These are phyloP conservation scores for Rhododendron vialii DNA, from an alignment of 148 eudicot genomes.

Conservation along the genomic window DNA sequence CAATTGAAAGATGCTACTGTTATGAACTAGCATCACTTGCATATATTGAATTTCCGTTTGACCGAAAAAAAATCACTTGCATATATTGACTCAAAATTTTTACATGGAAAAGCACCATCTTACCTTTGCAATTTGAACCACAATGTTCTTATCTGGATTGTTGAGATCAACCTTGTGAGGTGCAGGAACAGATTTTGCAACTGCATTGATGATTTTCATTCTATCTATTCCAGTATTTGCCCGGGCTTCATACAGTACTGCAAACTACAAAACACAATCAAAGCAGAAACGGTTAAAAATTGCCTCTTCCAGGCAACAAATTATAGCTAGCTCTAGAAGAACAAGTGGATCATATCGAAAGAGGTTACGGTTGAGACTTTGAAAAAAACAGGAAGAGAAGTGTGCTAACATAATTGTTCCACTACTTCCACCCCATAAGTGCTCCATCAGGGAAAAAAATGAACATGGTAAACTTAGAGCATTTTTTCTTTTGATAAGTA, in stretches of 20 bases:
- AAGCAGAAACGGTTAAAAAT: neutral
- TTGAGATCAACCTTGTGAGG: conserved; percentile 94
- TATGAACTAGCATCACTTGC: neutral
- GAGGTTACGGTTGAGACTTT: neutral
- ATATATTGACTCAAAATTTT: neutral
- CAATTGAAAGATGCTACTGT: neutral
- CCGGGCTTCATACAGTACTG: conserved; percentile 91
- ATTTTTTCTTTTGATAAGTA: no score
- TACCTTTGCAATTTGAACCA: conserved; percentile 90
- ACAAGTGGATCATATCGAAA: neutral
- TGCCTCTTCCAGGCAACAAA: conserved; percentile 3
- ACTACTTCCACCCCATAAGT: neutral
- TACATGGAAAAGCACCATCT: neutral
- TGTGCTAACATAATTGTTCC: neutral
- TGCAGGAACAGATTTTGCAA: conserved; percentile 81
- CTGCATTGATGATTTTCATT: conserved; percentile 79
- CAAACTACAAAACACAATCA: conserved; percentile 51
- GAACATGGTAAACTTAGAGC: neutral
- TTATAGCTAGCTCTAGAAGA: neutral
- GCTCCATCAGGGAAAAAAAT: neutral
- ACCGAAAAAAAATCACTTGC: neutral
- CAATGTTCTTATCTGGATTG: conserved; percentile 73
- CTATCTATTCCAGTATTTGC: conserved; percentile 90
- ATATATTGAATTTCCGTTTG: neutral
- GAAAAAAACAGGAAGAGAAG: neutral